Percentiles rank a stretch among this genome's conserved stretches.
Conservation (phyloP, 805 yeast species). For the Metschnikowia peoriensis region DNA sequence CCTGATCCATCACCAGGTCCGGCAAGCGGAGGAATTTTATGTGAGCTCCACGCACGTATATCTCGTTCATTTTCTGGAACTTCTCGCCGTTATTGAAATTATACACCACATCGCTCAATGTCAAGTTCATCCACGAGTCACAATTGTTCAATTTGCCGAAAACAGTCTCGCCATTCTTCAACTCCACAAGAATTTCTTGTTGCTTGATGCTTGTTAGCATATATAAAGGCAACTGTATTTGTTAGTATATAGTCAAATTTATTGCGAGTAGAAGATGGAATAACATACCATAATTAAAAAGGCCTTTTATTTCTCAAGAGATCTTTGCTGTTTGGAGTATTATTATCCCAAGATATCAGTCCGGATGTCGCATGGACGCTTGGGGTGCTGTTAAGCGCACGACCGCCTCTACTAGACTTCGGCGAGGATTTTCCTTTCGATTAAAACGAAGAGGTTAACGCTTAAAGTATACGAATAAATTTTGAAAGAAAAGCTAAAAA, state of each 20-base stretch:
- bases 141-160: conserved; percentile 82
- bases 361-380: background rate
- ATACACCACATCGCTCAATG: conserved; percentile 72
- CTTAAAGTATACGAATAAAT: too few relatives aligned
- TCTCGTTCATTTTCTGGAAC: conserved; percentile 64
- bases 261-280: too few relatives aligned
- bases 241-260: conserved; percentile 5
- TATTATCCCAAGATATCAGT: background rate
- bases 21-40: conserved; percentile 76
- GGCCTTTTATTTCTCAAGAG: background rate
- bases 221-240: conserved; percentile 77
- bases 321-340: background rate
- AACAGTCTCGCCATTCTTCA: conserved; percentile 86
- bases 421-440: too few relatives aligned
- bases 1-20: conserved; percentile 71
- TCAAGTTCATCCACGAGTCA: conserved; percentile 95
- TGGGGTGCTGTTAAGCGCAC: conserved; percentile 1
- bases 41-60: conserved; percentile 82
- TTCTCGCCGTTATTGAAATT: conserved; percentile 59
- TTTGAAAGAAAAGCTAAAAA: too few relatives aligned
- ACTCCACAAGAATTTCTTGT: conserved; percentile 81
- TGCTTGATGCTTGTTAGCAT: conserved; percentile 88
- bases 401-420: background rate
- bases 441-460: too few relatives aligned
- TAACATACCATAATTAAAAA: too few relatives aligned